Evolutionary conservation across 208 protist genomes (phyloP).

Genomic region (Vickermania ingenoplastis): DNA sequence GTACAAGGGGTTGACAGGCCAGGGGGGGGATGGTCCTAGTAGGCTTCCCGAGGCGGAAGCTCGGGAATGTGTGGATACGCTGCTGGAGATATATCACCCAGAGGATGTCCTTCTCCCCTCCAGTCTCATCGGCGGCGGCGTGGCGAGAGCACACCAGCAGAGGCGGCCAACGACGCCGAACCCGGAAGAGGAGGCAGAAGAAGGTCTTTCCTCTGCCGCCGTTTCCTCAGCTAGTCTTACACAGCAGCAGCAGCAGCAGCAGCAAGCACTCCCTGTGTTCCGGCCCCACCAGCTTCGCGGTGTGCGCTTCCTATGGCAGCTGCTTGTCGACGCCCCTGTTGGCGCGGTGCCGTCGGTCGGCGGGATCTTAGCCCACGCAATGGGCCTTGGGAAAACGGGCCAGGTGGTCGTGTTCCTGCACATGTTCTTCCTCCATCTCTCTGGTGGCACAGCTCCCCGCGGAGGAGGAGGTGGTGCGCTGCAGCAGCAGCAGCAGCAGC

Average conservation of each 20-base stretch:
- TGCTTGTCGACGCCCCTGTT: conserved; percentile 60
- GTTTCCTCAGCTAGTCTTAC: too few relatives aligned
- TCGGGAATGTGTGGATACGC: too few relatives aligned
- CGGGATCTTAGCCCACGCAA: conserved; percentile 79
- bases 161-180: too few relatives aligned
- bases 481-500: neutral
- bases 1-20: too few relatives aligned
- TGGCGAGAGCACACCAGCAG: too few relatives aligned
- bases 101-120: neutral
- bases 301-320: conserved; percentile 79
- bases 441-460: neutral
- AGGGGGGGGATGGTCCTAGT: too few relatives aligned
- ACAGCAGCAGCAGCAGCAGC: too few relatives aligned
- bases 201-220: too few relatives aligned
- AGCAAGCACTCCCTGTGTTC: too few relatives aligned
- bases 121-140: too few relatives aligned
- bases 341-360: conserved; percentile 68
- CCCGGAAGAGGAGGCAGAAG: too few relatives aligned
- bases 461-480: neutral
- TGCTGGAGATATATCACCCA: neutral
- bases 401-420: conserved; percentile 78
- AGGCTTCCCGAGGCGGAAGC: too few relatives aligned
- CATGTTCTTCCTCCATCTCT: conserved; percentile 36
- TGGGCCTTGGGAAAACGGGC: conserved; percentile 84
- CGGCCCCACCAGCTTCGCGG: conserved; percentile 68